Evolutionary conservation across 2,329 filamentous ascomycete genomes (phyloP).

Genomic region (Ophiostoma montium): DNA sequence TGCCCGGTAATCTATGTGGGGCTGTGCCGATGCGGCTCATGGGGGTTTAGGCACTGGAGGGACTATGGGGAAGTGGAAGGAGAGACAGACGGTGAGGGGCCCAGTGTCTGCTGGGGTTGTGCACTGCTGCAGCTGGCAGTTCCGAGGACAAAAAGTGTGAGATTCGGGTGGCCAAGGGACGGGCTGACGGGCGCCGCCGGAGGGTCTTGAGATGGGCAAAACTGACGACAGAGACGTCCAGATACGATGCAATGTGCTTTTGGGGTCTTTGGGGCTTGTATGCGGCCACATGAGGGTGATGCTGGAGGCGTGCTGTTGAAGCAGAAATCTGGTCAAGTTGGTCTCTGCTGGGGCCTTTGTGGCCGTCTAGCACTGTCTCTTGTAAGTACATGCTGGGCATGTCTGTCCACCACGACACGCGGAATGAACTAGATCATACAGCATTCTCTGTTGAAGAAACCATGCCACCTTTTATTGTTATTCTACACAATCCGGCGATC

Average conservation of each 20-base stretch:
- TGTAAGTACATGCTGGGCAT: no score
- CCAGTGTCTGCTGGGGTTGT: constrained; percentile 2
- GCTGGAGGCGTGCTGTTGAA: neutral
- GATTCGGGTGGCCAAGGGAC: neutral
- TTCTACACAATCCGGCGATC: no score
- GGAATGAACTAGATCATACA: neutral
- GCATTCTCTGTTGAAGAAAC: neutral
- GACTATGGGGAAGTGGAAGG: neutral
- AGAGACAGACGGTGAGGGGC: neutral
- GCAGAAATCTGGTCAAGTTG: neutral
- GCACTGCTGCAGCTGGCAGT: neutral
- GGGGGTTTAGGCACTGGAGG: neutral
- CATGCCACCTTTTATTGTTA: neutral
- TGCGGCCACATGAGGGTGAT: neutral
- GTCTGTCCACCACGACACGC: neutral
- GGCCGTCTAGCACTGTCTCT: neutral
- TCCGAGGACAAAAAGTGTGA: neutral
- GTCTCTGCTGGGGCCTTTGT: neutral
- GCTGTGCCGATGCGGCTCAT: constrained; percentile 13
- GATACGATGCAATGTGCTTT: neutral
- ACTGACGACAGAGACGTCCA: neutral
- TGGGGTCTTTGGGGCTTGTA: neutral
- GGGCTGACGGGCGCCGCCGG: neutral
- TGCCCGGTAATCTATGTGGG: constrained; percentile 12
- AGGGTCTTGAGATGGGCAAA: neutral